Evolutionary conservation across 768 basidiomycete species (phyloP).

Genomic region (Gelatoporia subvermispora): DNA sequence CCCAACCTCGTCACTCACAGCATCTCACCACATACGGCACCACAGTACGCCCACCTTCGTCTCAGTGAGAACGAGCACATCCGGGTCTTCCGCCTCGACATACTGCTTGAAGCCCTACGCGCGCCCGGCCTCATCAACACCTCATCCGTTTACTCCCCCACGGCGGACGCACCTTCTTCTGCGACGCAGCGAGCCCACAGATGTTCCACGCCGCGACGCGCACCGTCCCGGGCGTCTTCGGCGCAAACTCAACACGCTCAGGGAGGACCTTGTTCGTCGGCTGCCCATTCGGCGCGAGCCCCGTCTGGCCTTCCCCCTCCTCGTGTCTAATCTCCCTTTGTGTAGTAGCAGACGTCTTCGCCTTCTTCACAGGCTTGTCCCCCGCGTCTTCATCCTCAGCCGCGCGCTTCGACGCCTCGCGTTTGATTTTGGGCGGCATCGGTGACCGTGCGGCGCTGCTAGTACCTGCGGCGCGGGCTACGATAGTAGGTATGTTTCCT

Average conservation of each 20-base stretch:
- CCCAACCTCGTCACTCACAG: neutral
- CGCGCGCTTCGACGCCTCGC: too few species aligned
- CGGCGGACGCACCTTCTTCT: constrained; percentile 59
- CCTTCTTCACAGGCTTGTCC: constrained; percentile 1
- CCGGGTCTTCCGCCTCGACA: constrained; percentile 81
- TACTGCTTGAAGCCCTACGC: constrained; percentile 74
- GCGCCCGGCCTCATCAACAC: neutral
- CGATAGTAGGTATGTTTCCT: too few species aligned
- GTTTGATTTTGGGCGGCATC: too few species aligned
- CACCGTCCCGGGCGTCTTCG: constrained; percentile 39
- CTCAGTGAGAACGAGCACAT: constrained; percentile 80
- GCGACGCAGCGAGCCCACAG: constrained; percentile 66
- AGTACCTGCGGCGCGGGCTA: too few species aligned
- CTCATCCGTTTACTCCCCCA: neutral
- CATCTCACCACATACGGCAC: neutral
- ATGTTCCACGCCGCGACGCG: constrained; percentile 77
- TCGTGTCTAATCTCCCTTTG: constrained; percentile 2
- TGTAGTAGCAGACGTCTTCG: neutral
- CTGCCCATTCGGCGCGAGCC: constrained; percentile 38
- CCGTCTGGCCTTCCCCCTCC: neutral
- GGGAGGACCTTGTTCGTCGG: constrained; percentile 75
- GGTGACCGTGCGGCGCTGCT: too few species aligned
- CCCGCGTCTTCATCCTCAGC: neutral
- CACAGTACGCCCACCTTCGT: constrained; percentile 55
- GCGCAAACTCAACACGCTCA: constrained; percentile 52